phyloP scores from a whole-genome alignment of 352 stramenopile species.

The Globisporangium nunn region DNA sequence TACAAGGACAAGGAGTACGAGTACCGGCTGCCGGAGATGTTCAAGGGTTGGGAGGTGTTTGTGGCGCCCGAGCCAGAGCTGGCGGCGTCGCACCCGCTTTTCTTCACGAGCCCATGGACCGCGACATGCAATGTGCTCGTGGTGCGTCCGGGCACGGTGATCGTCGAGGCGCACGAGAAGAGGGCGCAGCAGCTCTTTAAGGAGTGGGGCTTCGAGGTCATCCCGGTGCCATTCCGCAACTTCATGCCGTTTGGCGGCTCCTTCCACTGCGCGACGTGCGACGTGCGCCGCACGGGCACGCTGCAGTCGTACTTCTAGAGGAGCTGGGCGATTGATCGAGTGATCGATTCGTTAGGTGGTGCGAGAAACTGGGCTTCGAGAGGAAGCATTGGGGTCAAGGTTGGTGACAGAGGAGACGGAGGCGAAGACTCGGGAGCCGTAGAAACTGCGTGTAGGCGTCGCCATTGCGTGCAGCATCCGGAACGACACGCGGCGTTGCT shows the following conservation, averaged over 20 bases:
- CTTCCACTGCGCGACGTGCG: slow-evolving; percentile 86
- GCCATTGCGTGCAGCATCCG: background rate
- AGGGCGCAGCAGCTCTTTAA: slow-evolving; percentile 76
- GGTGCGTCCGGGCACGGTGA: slow-evolving; percentile 67
- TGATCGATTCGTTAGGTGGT: background rate
- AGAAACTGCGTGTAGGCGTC: background rate
- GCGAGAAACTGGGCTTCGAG: background rate
- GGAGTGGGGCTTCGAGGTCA: slow-evolving; percentile 85
- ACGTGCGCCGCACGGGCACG: slow-evolving; percentile 73
- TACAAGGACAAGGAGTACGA: slow-evolving; percentile 87
- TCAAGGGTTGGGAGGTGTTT: slow-evolving; percentile 89
- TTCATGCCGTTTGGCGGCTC: slow-evolving; percentile 88
- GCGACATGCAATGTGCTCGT: slow-evolving; percentile 89
- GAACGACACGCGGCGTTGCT: background rate
- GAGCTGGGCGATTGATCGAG: background rate
- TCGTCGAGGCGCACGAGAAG: slow-evolving; percentile 85
- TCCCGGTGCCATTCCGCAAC: slow-evolving; percentile 85
- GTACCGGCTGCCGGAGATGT: slow-evolving; percentile 87
- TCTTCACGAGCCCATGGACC: slow-evolving; percentile 89
- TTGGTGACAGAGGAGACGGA: background rate
- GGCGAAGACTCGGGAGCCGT: background rate
- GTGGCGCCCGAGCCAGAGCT: slow-evolving; percentile 81
- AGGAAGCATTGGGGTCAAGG: too few relatives aligned
- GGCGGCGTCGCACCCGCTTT: slow-evolving; percentile 70
- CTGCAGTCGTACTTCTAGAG: slow-evolving; percentile 85